Evolutionary conservation across 305 asterid species (phyloP), one percentile per base, ranked within the genome.

Genomic region (Ajuga reptans): DNA sequence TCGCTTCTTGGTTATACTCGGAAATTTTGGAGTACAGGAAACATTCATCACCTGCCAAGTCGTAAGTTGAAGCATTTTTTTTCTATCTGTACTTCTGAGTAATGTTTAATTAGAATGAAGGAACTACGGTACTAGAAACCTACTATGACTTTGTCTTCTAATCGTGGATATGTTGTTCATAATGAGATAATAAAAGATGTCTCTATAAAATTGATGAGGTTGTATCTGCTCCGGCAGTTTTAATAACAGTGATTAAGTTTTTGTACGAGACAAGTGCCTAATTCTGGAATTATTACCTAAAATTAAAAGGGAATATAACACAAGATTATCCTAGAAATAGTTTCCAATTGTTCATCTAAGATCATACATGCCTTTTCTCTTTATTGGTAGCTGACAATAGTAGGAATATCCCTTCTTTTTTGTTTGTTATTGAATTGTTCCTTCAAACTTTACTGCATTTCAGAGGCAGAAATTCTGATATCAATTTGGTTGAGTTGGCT

Each of bases 1-100:
- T 84, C 72, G 96, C 84, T 41, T 90, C 90, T 66, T 91, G 96
- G 97, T 53, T 87, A 36, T 86, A 78, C 78, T 77, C 95, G 4
- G 95, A 87, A 72, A 86, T 80, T 72, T 72, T 89, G 87, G 88
- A 87, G 79, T 78, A 66, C 80, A 73, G 76, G 80, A 87, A 84
- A 57, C 76, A 57, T 55, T 73, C 74, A 1, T 68, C 82, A 7
- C 43, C 78, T 29, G 18, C 77, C 21, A 88, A 85, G 83, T 70
- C 43, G 93, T 91, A 71, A 82, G 90, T 71, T 18, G 59, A 74
- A 57, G 49, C 24, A 27, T 36, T 79, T 42, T 79, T 42, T 46
- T 42, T 34, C 12, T 0, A 9, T 41, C 16, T 60, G 51, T 11
- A 50, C 11, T 6, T 18, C 62, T n/a, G 27, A 14, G 27, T 54